Conservation (phyloP, 1,284 basidiomycete species). For the Filobasidium uniguttulatum region DNA sequence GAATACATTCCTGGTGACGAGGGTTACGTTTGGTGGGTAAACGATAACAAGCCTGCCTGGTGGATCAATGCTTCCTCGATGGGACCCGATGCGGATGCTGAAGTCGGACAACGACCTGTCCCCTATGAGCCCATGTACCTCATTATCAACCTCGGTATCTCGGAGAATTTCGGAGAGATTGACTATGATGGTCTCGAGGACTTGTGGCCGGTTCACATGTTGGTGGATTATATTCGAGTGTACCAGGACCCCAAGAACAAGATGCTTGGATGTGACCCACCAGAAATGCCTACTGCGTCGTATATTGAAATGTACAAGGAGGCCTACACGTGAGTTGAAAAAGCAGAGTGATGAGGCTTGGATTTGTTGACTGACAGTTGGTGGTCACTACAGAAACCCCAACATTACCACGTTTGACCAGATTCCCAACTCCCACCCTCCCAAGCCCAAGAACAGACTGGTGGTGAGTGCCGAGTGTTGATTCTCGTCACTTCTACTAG, state of each 20-base stretch:
- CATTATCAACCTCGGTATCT: conserved; percentile 68
- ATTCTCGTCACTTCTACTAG: no score
- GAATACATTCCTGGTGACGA: conserved; percentile 49
- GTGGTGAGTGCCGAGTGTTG: conserved; percentile 3
- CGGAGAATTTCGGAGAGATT: conserved; percentile 56
- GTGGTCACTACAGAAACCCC: conserved; percentile 2
- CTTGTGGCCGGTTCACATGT: conserved; percentile 29
- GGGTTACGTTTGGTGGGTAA: conserved; percentile 69
- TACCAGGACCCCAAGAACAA: conserved; percentile 34
- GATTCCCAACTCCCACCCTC: conserved; percentile 5
- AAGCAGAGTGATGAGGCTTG: no score
- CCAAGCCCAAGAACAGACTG: conserved; percentile 14
- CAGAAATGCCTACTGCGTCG: conserved; percentile 43
- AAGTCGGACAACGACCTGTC: conserved; percentile 60
- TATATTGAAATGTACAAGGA: conserved; percentile 40
- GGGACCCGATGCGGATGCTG: conserved; percentile 49
- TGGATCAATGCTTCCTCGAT: conserved; percentile 49
- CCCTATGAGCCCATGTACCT: conserved; percentile 70
- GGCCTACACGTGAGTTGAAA: conserved; percentile 28
- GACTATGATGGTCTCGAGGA: conserved; percentile 38
- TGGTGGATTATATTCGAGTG: conserved; percentile 34
- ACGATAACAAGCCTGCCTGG: conserved; percentile 55
- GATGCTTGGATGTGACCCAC: conserved; percentile 37
- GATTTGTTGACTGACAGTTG: neutral
- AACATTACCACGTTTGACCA: conserved; percentile 19